Conservation (phyloP, 2,329 filamentous ascomycete species). For the Aspergillus unguis region DNA sequence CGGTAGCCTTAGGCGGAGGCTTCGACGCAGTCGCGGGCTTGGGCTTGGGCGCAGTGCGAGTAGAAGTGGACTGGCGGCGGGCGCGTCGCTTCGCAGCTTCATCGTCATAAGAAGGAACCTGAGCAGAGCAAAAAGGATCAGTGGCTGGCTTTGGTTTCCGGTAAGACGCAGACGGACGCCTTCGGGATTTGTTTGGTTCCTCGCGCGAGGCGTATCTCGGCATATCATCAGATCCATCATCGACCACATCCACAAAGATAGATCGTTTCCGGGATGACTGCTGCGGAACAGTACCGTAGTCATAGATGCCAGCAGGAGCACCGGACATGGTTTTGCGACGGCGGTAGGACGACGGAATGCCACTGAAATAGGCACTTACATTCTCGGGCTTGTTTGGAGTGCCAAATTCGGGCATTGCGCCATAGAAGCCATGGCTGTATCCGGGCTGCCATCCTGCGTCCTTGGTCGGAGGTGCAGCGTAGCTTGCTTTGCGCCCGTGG, state of each 20-base stretch:
- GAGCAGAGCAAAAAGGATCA: conserved; percentile 52
- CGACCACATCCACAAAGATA: conserved; percentile 56
- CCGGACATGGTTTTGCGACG: conserved; percentile 50
- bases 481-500: conserved; percentile 58
- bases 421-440: conserved; percentile 47
- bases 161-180: conserved; percentile 33
- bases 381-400: conserved; percentile 56
- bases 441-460: conserved; percentile 44
- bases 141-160: conserved; percentile 44
- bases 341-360: conserved; percentile 31
- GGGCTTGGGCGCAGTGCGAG: conserved; percentile 44
- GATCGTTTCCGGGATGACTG: conserved; percentile 48
- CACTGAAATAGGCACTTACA: conserved; percentile 62
- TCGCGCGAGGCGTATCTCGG: conserved; percentile 46
- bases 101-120: conserved; percentile 56
- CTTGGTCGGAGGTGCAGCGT: conserved; percentile 40
- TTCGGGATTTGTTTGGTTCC: conserved; percentile 33
- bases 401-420: conserved; percentile 48
- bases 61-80: conserved; percentile 55
- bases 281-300: conserved; percentile 21
- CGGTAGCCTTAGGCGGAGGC: conserved; percentile 54
- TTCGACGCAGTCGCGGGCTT: conserved; percentile 35
- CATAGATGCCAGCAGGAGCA: conserved; percentile 24
- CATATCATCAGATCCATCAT: conserved; percentile 53
- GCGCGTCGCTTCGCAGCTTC: conserved; percentile 48